phyloP scores from a whole-genome alignment of 257 asterid species.

The Plantago ovata region DNA sequence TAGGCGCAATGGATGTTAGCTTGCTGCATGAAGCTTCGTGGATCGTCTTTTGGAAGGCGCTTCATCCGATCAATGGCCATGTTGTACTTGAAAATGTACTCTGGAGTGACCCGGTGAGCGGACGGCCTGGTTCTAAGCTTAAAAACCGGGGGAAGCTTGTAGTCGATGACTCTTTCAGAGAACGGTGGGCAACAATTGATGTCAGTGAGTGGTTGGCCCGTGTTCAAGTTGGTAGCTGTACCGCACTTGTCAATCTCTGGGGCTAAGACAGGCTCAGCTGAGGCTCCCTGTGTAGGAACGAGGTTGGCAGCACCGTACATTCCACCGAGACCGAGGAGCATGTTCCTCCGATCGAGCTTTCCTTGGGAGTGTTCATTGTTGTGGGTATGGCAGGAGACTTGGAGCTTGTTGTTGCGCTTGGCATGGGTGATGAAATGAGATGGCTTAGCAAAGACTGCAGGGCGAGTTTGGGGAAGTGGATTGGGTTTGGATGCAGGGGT shows the following conservation, averaged over 20 bases:
- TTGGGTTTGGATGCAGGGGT: not conserved
- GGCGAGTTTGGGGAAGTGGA: not conserved
- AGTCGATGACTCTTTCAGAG: conserved; percentile 7
- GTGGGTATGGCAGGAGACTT: conserved; percentile 9
- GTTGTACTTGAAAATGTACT: conserved; percentile 27
- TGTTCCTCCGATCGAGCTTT: conserved; percentile 35
- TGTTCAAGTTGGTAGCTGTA: not conserved
- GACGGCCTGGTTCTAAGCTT: conserved; percentile 14
- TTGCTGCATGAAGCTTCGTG: conserved; percentile 32
- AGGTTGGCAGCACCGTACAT: conserved; percentile 33
- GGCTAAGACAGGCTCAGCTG: conserved; percentile 18
- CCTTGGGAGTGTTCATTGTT: conserved; percentile 9
- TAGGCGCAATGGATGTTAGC: conserved; percentile 45
- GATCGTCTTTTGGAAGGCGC: conserved; percentile 30
- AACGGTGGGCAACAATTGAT: conserved; percentile 26
- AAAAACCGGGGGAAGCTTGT: conserved; percentile 18
- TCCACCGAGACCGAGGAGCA: conserved; percentile 38
- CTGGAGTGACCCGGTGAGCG: conserved; percentile 18
- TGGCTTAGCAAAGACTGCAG: conserved; percentile 19
- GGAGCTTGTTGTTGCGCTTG: conserved; percentile 17
- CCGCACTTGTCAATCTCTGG: conserved; percentile 30
- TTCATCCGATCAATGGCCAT: conserved; percentile 30
- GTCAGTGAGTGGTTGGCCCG: not conserved
- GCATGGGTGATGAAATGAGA: conserved; percentile 23
- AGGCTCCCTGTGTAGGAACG: conserved; percentile 14